Evolutionary conservation across 306 rosid genomes (phyloP).

Genomic region (Cucumis melo): DNA sequence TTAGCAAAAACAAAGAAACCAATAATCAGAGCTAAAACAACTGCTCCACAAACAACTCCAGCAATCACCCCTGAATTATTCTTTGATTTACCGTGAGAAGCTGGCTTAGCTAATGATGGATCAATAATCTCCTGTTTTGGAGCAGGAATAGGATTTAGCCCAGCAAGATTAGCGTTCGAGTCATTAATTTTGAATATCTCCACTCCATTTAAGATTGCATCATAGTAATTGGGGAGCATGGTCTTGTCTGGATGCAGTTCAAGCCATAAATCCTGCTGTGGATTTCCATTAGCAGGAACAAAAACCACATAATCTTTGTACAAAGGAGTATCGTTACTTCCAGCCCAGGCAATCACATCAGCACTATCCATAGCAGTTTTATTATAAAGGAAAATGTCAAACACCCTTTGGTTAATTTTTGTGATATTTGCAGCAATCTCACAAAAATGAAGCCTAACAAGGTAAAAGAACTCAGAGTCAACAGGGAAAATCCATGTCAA

Average conservation of each 20-base stretch:
- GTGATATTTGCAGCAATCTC: slow-evolving; percentile 36
- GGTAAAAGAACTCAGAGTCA: slow-evolving; percentile 66
- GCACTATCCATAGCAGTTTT: slow-evolving; percentile 39
- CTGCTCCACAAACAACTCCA: slow-evolving; percentile 62
- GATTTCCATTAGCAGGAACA: slow-evolving; percentile 55
- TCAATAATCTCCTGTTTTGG: slow-evolving; percentile 37
- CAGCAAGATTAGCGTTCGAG: slow-evolving; percentile 49
- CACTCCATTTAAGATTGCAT: slow-evolving; percentile 66
- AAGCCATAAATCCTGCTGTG: slow-evolving; percentile 69
- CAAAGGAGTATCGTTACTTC: slow-evolving; percentile 28
- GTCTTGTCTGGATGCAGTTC: slow-evolving; percentile 42
- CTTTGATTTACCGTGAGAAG: slow-evolving; percentile 37
- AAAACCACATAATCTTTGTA: slow-evolving; percentile 44
- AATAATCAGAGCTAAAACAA: slow-evolving; percentile 32
- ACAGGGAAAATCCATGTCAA: slow-evolving; percentile 69
- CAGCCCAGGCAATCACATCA: slow-evolving; percentile 41
- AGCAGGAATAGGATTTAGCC: slow-evolving; percentile 58
- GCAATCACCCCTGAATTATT: slow-evolving; percentile 47
- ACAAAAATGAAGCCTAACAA: slow-evolving; percentile 88
- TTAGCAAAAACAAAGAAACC: slow-evolving; percentile 35
- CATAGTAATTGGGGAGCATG: slow-evolving; percentile 12
- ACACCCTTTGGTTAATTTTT: slow-evolving; percentile 41
- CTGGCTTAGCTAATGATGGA: slow-evolving; percentile 27
- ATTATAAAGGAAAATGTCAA: slow-evolving; percentile 45
- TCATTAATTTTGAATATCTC: slow-evolving; percentile 78